phyloP scores from a whole-genome alignment of 192 early-diverging fungal genomes.

The Entophlyctis luteolus region DNA sequence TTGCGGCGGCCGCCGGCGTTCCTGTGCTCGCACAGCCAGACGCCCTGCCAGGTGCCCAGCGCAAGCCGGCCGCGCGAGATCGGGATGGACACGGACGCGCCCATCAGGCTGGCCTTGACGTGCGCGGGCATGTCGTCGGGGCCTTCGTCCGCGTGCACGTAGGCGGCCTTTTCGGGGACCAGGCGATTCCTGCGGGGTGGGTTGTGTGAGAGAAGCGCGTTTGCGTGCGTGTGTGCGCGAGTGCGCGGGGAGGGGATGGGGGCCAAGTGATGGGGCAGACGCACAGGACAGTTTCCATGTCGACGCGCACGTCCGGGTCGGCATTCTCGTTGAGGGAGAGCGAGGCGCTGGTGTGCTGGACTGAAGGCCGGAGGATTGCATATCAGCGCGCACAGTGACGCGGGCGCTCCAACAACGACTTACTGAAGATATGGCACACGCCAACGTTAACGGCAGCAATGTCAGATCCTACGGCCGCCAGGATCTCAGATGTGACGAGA shows the following conservation, averaged over 20 bases:
- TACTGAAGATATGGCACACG: not conserved
- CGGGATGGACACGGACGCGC: constrained; percentile 81
- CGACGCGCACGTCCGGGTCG: constrained; percentile 69
- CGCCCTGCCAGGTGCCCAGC: constrained; percentile 50
- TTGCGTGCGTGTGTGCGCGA: too few species aligned
- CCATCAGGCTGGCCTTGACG: constrained; percentile 77
- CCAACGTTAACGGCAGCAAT: not conserved
- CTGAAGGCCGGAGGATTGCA: not conserved
- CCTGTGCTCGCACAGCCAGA: constrained; percentile 40
- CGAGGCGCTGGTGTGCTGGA: constrained; percentile 89
- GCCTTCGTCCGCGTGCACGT: constrained; percentile 79
- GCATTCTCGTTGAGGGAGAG: constrained; percentile 86
- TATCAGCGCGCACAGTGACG: not conserved
- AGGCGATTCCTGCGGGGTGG: constrained; percentile 68
- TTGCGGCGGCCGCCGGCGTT: constrained; percentile 25
- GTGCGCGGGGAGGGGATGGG: too few species aligned
- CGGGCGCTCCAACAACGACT: not conserved
- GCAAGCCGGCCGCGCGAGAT: constrained; percentile 73
- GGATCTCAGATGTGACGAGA: not conserved
- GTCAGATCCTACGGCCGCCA: not conserved
- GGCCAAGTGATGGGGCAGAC: not conserved
- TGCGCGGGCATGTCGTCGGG: constrained; percentile 91
- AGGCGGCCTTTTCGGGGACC: constrained; percentile 73
- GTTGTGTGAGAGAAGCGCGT: not conserved
- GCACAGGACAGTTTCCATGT: constrained; percentile 73